These are phyloP conservation scores for Penicillium coprophilum DNA, from an alignment of 495 filamentous ascomycete species.

Conservation along the genomic window DNA sequence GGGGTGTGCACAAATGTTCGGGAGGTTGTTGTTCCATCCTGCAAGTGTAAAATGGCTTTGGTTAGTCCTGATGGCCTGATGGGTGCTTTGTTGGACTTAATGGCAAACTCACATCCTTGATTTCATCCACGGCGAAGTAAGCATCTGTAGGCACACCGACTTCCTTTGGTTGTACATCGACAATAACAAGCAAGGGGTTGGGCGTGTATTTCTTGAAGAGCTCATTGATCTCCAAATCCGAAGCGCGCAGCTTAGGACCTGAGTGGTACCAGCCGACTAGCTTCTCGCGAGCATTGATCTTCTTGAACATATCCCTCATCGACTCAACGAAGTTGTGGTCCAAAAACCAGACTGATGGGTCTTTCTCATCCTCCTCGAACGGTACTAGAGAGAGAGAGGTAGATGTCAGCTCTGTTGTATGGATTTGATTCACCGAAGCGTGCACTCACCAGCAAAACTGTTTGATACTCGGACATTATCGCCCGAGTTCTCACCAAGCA, in stretches of 20 bases:
- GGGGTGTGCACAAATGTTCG: conserved; percentile 99
- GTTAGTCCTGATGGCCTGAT: conserved; percentile 10
- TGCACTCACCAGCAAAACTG: conserved; percentile 85
- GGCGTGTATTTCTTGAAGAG: conserved; percentile 99
- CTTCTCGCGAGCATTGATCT: conserved; percentile 98
- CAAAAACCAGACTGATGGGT: conserved; percentile 97
- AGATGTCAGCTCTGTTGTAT: conserved; percentile 19
- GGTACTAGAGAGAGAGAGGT: conserved; percentile 62
- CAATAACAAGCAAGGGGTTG: conserved; percentile 93
- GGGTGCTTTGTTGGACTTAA: conserved; percentile 2
- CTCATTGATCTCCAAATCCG: conserved; percentile 99
- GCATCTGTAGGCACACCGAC: conserved; percentile 97
- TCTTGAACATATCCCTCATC: conserved; percentile 99
- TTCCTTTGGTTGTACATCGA: conserved; percentile 98
- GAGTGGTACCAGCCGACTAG: conserved; percentile 99
- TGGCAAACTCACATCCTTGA: conserved; percentile 81
- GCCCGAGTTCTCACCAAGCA: conserved; percentile 93
- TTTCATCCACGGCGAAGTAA: conserved; percentile 99
- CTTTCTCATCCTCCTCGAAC: conserved; percentile 98
- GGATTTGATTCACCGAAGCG: conserved; percentile 13
- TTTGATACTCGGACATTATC: conserved; percentile 96
- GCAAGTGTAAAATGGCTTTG: background rate
- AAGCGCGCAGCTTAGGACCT: conserved; percentile 92
- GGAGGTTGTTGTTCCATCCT: conserved; percentile 97
- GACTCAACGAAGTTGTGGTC: conserved; percentile 99